These are phyloP conservation scores for Sarocladium strictum DNA, from an alignment of 2,329 filamentous ascomycete genomes.

Conservation along the genomic window DNA sequence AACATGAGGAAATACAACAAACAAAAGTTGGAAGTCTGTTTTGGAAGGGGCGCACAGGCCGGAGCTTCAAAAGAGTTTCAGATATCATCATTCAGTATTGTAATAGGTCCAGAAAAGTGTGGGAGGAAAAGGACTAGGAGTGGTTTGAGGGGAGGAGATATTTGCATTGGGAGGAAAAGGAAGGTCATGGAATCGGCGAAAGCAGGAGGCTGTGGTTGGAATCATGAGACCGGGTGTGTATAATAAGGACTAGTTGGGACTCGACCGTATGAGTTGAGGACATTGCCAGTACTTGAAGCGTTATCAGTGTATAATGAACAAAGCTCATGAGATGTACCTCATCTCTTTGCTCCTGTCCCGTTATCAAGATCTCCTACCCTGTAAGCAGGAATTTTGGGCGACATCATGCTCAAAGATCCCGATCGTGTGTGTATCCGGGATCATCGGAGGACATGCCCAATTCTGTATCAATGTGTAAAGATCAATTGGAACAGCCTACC, in stretches of 20 bases:
- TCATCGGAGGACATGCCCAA: background rate
- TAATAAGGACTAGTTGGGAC: slow-evolving; percentile 2
- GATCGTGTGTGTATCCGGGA: too few species aligned
- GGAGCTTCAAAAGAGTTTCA: slow-evolving; percentile 8
- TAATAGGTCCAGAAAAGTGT: slow-evolving; percentile 3
- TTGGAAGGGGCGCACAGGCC: slow-evolving; percentile 7
- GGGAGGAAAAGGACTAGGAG: background rate
- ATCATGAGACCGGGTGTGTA: background rate
- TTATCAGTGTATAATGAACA: background rate
- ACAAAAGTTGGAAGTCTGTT: slow-evolving; percentile 8
- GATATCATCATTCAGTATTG: slow-evolving; percentile 8
- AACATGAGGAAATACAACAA: slow-evolving; percentile 5
- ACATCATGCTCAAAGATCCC: too few species aligned
- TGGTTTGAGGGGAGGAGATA: background rate
- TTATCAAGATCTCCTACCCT: too few species aligned
- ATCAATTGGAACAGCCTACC: background rate
- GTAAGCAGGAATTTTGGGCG: too few species aligned
- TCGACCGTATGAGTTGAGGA: background rate
- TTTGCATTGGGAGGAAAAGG: background rate
- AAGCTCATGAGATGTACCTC: too few species aligned
- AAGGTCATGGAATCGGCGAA: background rate
- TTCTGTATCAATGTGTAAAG: background rate
- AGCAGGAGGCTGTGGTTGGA: background rate
- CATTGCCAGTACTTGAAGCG: slow-evolving; percentile 7
- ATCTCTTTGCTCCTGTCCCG: too few species aligned